Evolutionary conservation across 1,284 basidiomycete species (phyloP), one percentile per base, ranked within the genome.

Genomic region (Apiotrichum brassicae): DNA sequence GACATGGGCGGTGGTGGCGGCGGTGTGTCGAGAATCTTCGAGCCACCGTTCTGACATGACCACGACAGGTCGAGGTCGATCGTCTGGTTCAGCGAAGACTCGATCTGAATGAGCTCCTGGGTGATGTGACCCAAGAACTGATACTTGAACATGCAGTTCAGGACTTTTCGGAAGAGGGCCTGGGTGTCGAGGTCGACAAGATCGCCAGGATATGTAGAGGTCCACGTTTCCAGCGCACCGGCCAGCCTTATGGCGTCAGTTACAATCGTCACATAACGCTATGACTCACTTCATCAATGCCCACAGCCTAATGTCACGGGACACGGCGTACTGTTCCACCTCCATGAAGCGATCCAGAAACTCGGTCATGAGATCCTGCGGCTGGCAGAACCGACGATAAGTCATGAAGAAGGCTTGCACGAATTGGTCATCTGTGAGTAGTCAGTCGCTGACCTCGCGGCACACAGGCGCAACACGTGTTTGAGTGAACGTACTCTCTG

Each of bases 61-160:
- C 72, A 74, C 2, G 67, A 68, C 19, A 42, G 20, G 52, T 72
- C 68, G 20, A 68, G 25, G 54, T 70, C 70, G 8, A 58, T 41
- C 6, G 59, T 42, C 20, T 61, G 47, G 16, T 50, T 34, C 6
- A 71, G 45, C 1, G 44, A 40, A 19, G 59, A 46, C 38, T 71
- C 64, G 22, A 68, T 54, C 24, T 48, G 45, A 14, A 64, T 62
- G 4, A 75, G 58, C 16, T 71, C 66, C 24, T 54, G 65, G 0
- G 70, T 61, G 16, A 71, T 52, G 43, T 72, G 69, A 1, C 65
- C 66, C 41, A 75, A 63, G 55, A 68, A 69, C 1, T 64, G 57
- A 45, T 69, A 58, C 44, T 61, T 53, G 22, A 65, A 56, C 25
- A 68, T 62, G 24, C 63, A 45, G 12, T 54, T 51, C 16, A 73